Evolutionary conservation across 1,284 basidiomycete species (phyloP).

Genomic region (Melampsora americana): DNA sequence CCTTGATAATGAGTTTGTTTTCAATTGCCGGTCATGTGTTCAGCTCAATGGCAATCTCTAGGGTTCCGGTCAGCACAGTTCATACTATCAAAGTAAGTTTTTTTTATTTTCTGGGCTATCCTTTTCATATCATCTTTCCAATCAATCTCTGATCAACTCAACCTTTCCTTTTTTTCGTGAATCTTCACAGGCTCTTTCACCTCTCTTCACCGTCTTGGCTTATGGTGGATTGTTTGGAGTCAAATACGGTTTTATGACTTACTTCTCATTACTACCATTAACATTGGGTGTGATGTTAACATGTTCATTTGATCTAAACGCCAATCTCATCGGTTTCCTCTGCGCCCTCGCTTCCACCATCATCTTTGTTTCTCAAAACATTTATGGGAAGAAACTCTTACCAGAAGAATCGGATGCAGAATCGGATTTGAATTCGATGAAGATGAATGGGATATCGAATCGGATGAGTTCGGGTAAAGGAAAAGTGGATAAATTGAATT

Average conservation of each 20-base stretch:
- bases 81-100: slow-evolving; percentile 91
- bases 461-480: slow-evolving; percentile 27
- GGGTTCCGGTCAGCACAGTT: slow-evolving; percentile 94
- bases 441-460: not conserved
- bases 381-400: slow-evolving; percentile 98
- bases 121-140: not conserved
- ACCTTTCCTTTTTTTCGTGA: not conserved
- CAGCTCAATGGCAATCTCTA: slow-evolving; percentile 89
- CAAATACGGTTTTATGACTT: slow-evolving; percentile 84
- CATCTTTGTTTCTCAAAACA: slow-evolving; percentile 96
- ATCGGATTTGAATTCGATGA: slow-evolving; percentile 49
- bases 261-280: slow-evolving; percentile 87
- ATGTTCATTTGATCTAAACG: slow-evolving; percentile 84
- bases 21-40: slow-evolving; percentile 93
- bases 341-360: slow-evolving; percentile 91
- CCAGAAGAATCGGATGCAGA: slow-evolving; percentile 58
- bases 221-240: slow-evolving; percentile 90
- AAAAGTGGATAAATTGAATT: slow-evolving; percentile 94
- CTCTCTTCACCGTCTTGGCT: slow-evolving; percentile 90
- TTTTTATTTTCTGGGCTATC: not conserved
- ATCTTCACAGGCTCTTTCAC: slow-evolving; percentile 75
- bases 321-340: slow-evolving; percentile 74
- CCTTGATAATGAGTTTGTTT: slow-evolving; percentile 88
- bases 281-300: slow-evolving; percentile 96
- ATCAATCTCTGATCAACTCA: not conserved